phyloP scores from a whole-genome alignment of 1,284 basidiomycete genomes.

The Moesziomyces globuligerus region DNA sequence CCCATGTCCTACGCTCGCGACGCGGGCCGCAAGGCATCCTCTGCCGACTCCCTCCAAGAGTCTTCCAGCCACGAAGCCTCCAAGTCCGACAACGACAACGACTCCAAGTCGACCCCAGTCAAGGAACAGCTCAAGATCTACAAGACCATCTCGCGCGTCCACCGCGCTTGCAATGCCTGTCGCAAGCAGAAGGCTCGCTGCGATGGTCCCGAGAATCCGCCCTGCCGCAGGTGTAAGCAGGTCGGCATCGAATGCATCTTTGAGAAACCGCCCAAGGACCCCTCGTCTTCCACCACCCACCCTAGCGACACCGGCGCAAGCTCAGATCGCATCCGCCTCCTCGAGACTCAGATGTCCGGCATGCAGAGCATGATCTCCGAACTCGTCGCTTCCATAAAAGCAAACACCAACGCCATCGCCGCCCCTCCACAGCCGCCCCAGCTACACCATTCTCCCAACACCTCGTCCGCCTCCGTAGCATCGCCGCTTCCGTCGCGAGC shows the following conservation, averaged over 20 bases:
- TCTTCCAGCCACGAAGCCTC: not conserved
- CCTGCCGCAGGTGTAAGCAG: conserved; percentile 86
- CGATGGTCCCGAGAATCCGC: conserved; percentile 72
- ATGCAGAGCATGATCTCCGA: conserved; percentile 49
- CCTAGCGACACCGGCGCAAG: conserved; percentile 71
- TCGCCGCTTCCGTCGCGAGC: conserved; percentile 15
- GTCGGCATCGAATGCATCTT: conserved; percentile 86
- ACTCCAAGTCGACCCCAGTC: conserved; percentile 3
- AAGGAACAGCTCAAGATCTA: conserved; percentile 41
- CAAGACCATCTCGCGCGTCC: conserved; percentile 46
- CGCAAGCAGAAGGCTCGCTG: conserved; percentile 50
- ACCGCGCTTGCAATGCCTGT: conserved; percentile 53
- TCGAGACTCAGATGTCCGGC: conserved; percentile 40
- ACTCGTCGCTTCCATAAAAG: conserved; percentile 43
- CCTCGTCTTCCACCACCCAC: conserved; percentile 22
- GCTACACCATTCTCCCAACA: conserved; percentile 10
- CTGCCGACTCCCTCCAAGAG: conserved; percentile 6
- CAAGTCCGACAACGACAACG: conserved; percentile 11
- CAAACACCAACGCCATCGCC: conserved; percentile 34
- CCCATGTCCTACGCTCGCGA: conserved; percentile 8
- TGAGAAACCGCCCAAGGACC: conserved; percentile 90
- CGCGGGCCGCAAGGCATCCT: conserved; percentile 5
- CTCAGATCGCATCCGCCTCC: conserved; percentile 22
- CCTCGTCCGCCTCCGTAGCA: conserved; percentile 7
- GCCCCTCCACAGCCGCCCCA: conserved; percentile 5